Base-by-base conservation (phyloP, 164 flowering plant genomes). In the Sedum album region DNA sequence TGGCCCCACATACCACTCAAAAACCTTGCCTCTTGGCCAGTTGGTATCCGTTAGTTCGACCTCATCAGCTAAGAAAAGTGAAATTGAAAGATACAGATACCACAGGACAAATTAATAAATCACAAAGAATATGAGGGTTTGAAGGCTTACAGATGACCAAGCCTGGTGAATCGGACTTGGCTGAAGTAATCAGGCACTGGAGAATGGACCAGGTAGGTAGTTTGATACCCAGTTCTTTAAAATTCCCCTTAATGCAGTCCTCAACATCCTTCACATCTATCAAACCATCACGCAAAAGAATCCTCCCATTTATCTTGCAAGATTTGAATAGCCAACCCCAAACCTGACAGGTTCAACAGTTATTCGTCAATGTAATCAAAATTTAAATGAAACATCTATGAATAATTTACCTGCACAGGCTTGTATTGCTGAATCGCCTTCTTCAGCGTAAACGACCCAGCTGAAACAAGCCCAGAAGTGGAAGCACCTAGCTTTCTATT, bases 281-380 rank as follows among this genome's bases (percentile, higher is more conserved):
- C 39, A 91, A 60, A 70, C 90, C 93, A 23, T 88, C 90, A 4
- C 65, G 86, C 46, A 93, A 77, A 14, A 90, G 87, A 51, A 80
- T 76, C 74, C 88, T 75, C 35, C 98, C 92, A 70, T 88, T 85
- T 68, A 80, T 80, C 73, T 88, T 91, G 64, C 87, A 89, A 0
- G 93, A 84, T 70, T 79, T 85, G 68, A 91, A 91, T 64, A 93
- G 77, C 95, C 97, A 89, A 65, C 86, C 96, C 93, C 94, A 88
- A 2, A 91, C 81, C 96, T 93, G 76, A 30, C 6, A 60, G 42
- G 71, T 13, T 65, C 31, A 10, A 61, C 41, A 20, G 23, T 69
- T n/a, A n/a, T n/a, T n/a, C n/a, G n/a, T n/a, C n/a, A n/a, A n/a
- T n/a, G n/a, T n/a, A n/a, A n/a, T 10, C 71, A 62, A 25, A 1